Evolutionary conservation across 495 filamentous ascomycete species (phyloP).

Genomic region (Thermothielavioides terrestris): DNA sequence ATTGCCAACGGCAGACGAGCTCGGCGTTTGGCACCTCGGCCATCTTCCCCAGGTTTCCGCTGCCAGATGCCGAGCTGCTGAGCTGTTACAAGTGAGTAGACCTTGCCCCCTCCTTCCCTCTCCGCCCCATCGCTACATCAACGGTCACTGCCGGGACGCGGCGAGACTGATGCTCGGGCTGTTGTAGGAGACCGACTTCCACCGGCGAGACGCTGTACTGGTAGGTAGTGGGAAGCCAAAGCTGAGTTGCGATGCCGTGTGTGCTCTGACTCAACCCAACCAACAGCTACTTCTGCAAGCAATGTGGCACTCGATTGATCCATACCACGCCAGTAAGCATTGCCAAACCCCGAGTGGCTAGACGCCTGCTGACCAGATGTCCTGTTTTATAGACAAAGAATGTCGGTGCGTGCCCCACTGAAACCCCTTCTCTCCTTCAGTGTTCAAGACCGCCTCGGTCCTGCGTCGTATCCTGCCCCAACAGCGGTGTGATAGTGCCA

Average conservation of each 20-base stretch:
- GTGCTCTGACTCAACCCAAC: background rate
- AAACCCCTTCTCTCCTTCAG: no score
- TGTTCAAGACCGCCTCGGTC: no score
- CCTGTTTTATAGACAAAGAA: background rate
- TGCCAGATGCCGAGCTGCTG: conserved; percentile 38
- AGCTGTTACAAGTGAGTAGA: conserved; percentile 41
- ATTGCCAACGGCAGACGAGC: conserved; percentile 57
- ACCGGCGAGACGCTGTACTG: conserved; percentile 41
- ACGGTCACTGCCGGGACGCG: background rate
- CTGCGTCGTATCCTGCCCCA: no score
- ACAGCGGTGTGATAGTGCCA: no score
- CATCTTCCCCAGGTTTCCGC: conserved; percentile 53
- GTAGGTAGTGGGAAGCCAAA: conserved; percentile 17
- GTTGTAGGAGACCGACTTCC: conserved; percentile 25
- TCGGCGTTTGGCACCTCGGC: conserved; percentile 61
- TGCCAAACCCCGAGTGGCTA: background rate
- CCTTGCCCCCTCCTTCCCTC: background rate
- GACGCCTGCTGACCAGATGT: background rate
- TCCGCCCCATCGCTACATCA: background rate
- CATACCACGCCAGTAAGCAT: conserved; percentile 42
- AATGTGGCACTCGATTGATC: conserved; percentile 50
- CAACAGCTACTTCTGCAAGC: conserved; percentile 48
- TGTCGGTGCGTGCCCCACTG: no score
- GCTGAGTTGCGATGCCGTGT: background rate
- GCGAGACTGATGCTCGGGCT: background rate